Base-by-base conservation (phyloP, 139 green algal genomes). In the Tetraselmis chui region DNA sequence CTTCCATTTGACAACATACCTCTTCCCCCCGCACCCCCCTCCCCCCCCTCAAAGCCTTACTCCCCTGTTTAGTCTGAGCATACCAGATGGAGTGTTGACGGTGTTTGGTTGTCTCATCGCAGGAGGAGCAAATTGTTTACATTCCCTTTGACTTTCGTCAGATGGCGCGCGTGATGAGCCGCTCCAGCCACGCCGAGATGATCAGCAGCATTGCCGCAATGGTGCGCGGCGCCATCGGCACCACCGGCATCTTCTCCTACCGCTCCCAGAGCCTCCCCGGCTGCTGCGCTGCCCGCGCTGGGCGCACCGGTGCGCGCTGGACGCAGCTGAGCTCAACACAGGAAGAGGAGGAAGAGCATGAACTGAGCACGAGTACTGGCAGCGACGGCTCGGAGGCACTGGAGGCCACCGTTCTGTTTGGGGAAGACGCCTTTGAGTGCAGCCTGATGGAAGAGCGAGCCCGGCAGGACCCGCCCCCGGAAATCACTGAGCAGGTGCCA, bases 211-310 rank as follows among this genome's bases (percentile, higher is more conserved):
- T 87, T 28, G 84, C 28, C 5, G 2, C 29, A 5, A 45, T 88
- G 1, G 84, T 86, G 2, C 26, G 30, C 2, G 75, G 88, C 25
- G 77, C 77, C 30, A 28, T 90, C 1, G 77, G 81, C 31, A 31
- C 76, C 29, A 89, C 85, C n/a, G 81, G 84, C 59, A 78, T 90
- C 31, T 90, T 86, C 58, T 88, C 76, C 83, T 86, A 80, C 59
- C 45, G 28, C 76, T 29, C 74, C 80, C 80, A 79, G 28, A 83
- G 27, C 79, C 32, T 83, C 30, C 80, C 30, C 11, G 45, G 45
- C 11, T 67, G 28, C 28, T 11, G 75, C 75, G 28, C 75, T 11
- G 75, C 28, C 28, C 18, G 75, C 18, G 18, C 5, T 23, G 75
- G 28, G 5, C 28, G 75, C 18, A 11, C 28, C 28, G 18, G 11